Evolutionary conservation across 352 stramenopile species (phyloP).

Genomic region (Phytophthora aleatoria): DNA sequence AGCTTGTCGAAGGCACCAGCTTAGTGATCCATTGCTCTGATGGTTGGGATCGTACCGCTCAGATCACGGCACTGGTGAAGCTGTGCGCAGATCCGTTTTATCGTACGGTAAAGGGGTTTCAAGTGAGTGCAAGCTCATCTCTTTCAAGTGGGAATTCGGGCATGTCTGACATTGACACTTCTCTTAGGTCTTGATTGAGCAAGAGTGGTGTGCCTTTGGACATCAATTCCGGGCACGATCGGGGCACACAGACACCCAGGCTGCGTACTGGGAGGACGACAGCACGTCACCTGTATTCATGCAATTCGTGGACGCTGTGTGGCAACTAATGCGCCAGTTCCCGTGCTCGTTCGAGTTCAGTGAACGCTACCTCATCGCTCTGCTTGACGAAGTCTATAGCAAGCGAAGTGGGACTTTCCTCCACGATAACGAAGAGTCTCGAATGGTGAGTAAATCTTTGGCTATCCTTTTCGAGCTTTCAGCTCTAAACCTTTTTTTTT

Average conservation of each 20-base stretch:
- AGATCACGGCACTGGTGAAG: constrained; percentile 95
- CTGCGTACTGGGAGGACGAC: constrained; percentile 93
- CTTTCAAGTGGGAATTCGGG: neutral
- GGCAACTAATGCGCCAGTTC: constrained; percentile 96
- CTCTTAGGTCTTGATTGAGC: constrained; percentile 93
- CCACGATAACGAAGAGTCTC: constrained; percentile 94
- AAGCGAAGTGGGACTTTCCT: constrained; percentile 98
- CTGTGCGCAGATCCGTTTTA: constrained; percentile 98
- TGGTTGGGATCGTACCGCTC: constrained; percentile 98
- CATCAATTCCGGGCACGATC: constrained; percentile 97
- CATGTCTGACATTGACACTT: neutral
- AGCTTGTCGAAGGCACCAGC: constrained; percentile 89
- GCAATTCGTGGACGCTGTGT: constrained; percentile 99
- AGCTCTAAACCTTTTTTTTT: neutral
- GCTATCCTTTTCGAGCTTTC: neutral
- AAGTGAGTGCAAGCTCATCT: constrained; percentile 29
- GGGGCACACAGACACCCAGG: constrained; percentile 58
- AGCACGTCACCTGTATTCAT: constrained; percentile 98
- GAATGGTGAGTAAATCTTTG: constrained; percentile 37
- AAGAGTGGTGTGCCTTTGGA: constrained; percentile 99
- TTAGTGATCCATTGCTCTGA: constrained; percentile 99
- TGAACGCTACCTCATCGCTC: constrained; percentile 88
- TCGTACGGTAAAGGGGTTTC: constrained; percentile 96
- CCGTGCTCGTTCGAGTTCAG: constrained; percentile 99
- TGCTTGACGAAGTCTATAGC: constrained; percentile 96